A percentile compares a stretch with the other conserved stretches of the same genome.
phyloP scores from a whole-genome alignment of 306 rosid genomes.

The Quercus dentata region DNA sequence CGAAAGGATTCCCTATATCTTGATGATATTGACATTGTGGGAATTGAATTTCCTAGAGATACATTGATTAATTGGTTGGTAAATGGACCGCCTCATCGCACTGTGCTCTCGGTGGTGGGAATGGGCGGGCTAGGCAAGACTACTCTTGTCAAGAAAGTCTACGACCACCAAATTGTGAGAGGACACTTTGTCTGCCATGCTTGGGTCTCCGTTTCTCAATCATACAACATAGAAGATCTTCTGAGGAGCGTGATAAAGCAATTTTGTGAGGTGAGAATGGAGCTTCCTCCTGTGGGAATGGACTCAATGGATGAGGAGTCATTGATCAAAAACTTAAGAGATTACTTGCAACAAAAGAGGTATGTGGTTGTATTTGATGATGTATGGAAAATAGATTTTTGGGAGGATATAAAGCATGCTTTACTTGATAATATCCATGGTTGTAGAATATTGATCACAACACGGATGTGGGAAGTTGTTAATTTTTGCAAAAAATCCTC shows the following conservation, averaged over 20 bases:
- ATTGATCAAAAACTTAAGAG: neutral
- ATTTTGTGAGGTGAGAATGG: conserved; percentile 13
- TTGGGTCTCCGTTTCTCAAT: too few relatives aligned
- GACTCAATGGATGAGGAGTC: neutral
- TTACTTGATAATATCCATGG: too few relatives aligned
- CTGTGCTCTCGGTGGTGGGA: conserved; percentile 28
- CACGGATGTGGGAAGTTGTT: too few relatives aligned
- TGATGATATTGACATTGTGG: conserved; percentile 24
- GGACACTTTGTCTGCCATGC: too few relatives aligned
- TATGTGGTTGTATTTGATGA: conserved; percentile 29
- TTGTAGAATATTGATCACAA: too few relatives aligned
- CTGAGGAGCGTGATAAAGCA: neutral
- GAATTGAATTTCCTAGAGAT: conserved; percentile 22
- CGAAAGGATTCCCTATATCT: conserved; percentile 19
- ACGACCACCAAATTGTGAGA: too few relatives aligned
- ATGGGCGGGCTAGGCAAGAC: too few relatives aligned
- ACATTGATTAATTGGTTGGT: conserved; percentile 4
- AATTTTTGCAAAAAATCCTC: too few relatives aligned
- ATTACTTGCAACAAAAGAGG: conserved; percentile 20
- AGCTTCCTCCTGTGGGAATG: neutral
- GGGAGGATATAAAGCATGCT: too few relatives aligned
- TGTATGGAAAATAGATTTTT: conserved; percentile 25
- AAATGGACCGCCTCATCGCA: neutral
- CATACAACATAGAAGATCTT: too few relatives aligned
- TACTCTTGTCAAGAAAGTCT: too few relatives aligned